Base-by-base conservation (phyloP, 1,139 yeast species). In the Debaryomyces sp. region DNA sequence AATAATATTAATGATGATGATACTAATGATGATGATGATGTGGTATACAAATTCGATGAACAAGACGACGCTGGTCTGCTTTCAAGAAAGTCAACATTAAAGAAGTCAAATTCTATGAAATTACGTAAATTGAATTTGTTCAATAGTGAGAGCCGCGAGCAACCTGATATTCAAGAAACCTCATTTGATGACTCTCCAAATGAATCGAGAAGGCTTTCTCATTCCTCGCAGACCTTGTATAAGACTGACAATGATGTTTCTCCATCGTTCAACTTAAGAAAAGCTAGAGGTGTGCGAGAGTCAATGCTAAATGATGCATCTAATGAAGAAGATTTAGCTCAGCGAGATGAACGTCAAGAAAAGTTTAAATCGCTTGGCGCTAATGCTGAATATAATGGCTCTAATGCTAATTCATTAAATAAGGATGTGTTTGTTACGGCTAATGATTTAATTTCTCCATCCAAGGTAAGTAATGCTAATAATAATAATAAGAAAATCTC, bases 381-480 rank as follows among this genome's bases (percentile, higher is more conserved):
- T 4, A 50, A 51, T 21, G 63, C 62, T 2, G 45, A 39, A 7
- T 32, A 38, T 10, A 51, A 48, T 37, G 39, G 30, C 17, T 53
- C 62, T 12, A 48, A 50, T 35, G 57, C 59, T 4, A 54, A 55
- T n/a, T 49, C 54, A 13, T 53, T 63, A 5, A 62, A 65, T 21
- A 65, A 64, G 30, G 79, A 75, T 43, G 70, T 71, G 1, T 75
- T 67, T 56, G 71, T 70, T 9, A 75, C 79, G 4, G 80, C 79
- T 0, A 62, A 72, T 0, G 76, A 75, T 46, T 66, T 73, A 9
- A 9, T 24, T 7, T 45, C 55, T 4, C 54, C 55, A 10, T 21
- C 46, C 13, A 44, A 54, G 42, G 18, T 17, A 29, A 41, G 27
- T 9, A 22, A 29, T 5, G 13, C 18, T 24, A 24, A 1, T 33